phyloP scores from a whole-genome alignment of 352 stramenopile genomes.

The Phytophthora aleatoria region DNA sequence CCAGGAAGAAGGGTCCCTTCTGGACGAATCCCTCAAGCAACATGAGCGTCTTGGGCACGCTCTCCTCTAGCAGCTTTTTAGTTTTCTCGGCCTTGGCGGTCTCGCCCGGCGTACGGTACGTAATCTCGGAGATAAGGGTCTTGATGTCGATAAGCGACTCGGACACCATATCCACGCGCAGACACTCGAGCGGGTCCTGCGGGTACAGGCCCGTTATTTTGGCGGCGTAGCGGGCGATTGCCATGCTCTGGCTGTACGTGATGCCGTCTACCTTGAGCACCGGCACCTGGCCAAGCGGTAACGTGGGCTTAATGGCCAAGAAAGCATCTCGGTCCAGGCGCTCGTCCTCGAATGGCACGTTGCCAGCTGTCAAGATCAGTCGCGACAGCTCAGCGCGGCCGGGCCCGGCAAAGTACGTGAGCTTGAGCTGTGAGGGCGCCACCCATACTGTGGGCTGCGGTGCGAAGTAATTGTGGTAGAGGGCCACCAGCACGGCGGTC shows the following conservation, averaged over 20 bases:
- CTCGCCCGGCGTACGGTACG: conserved; percentile 41
- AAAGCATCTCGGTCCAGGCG: conserved; percentile 55
- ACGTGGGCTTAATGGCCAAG: conserved; percentile 47
- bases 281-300: conserved; percentile 61
- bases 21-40: conserved; percentile 45
- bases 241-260: conserved; percentile 63
- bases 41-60: conserved; percentile 42
- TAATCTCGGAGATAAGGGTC: conserved; percentile 44
- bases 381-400: conserved; percentile 68
- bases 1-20: conserved; percentile 54
- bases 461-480: conserved; percentile 37
- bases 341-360: conserved; percentile 66
- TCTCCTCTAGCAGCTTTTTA: conserved; percentile 45
- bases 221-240: conserved; percentile 61
- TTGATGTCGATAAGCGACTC: conserved; percentile 51
- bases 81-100: conserved; percentile 48
- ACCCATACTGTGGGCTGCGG: conserved; percentile 5
- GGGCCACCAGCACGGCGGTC: conserved; percentile 31
- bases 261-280: conserved; percentile 52
- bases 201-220: conserved; percentile 68
- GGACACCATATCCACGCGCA: conserved; percentile 58
- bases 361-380: conserved; percentile 57
- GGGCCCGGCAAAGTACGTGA: conserved; percentile 71
- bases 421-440: conserved; percentile 42
- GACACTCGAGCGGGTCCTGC: conserved; percentile 46